Evolutionary conservation across 352 stramenopile species (phyloP), one percentile per base, ranked within the genome.

Genomic region (Globisporangium nagaii): DNA sequence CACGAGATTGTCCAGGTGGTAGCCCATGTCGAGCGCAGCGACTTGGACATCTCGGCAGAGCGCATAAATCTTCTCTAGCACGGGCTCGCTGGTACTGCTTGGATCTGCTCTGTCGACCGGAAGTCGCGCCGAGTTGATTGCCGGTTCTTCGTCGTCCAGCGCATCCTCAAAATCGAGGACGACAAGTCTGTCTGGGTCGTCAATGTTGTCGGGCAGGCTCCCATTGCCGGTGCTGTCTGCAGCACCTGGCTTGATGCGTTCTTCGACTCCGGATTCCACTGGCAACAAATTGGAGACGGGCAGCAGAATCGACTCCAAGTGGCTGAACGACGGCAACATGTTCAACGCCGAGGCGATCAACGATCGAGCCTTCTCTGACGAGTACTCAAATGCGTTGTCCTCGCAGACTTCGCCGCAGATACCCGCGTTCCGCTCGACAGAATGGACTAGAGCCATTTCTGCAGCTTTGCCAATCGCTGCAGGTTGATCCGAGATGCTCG

Each of bases 321-420:
- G 9, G 7, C 34, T 22, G 30, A 76, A 62, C 22, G 41, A 49
- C 17, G 70, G 70, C 4, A 79, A 49, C 49, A 75, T 54, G 30
- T 68, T 58, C 43, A 82, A 37, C 7, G 70, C 72, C 19, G 56
- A 60, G 3, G 70, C 65, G 20, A 82, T 82, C 56, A 56, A 71
- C 24, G 69, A 68, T 19, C 62, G 45, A 10, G 63, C 56, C 0
- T 63, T 53, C 6, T 67, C 56, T 24, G 70, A 73, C 15, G 70
- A 75, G 36, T 75, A 73, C 34, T 75, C 66, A 32, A 73, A 69
- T 5, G 66, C n/a, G 37, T 11, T 36, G 20, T 49, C 36, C 22
- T 44, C 45, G 0, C 13, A 4, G 0, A 27, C 30, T 17, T 49
- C 35, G 11, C 22, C 40, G n/a, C 0, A 4, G 17, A 0, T 20